Conservation (phyloP, 768 basidiomycete genomes). For the Amanita phalloides region DNA sequence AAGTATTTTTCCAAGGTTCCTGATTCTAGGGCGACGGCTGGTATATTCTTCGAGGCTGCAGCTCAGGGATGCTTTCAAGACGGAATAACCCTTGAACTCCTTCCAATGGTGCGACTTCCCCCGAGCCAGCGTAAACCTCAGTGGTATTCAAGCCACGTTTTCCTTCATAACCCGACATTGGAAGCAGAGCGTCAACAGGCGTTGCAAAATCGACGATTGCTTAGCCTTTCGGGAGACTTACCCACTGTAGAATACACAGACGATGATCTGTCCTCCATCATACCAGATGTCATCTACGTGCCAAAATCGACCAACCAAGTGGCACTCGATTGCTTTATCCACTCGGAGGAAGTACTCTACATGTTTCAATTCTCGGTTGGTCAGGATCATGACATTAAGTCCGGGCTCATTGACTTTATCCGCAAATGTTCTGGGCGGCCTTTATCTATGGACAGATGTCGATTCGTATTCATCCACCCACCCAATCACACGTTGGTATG, state of each 20-base stretch:
- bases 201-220: no score
- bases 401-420: slow-evolving; percentile 2
- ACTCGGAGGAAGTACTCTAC: slow-evolving; percentile 8
- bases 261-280: no score
- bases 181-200: no score
- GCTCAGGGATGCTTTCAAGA: neutral
- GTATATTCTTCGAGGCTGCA: no score
- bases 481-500: slow-evolving; percentile 4
- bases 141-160: no score
- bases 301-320: no score
- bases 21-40: no score
- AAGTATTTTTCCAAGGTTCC: slow-evolving; percentile 7
- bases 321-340: neutral
- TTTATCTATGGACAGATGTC: slow-evolving; percentile 5
- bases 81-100: neutral
- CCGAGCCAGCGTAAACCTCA: neutral
- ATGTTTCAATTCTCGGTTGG: slow-evolving; percentile 10
- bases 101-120: slow-evolving; percentile 1
- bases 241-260: no score
- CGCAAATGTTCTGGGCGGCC: neutral
- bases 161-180: no score
- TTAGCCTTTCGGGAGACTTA: no score
- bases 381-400: slow-evolving; percentile 8
- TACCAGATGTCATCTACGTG: no score
- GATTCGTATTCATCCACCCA: slow-evolving; percentile 9